Percentiles rank a stretch among this genome's conserved stretches.
Evolutionary conservation across 2,329 filamentous ascomycete species (phyloP).

Genomic region (Colletotrichum musae): DNA sequence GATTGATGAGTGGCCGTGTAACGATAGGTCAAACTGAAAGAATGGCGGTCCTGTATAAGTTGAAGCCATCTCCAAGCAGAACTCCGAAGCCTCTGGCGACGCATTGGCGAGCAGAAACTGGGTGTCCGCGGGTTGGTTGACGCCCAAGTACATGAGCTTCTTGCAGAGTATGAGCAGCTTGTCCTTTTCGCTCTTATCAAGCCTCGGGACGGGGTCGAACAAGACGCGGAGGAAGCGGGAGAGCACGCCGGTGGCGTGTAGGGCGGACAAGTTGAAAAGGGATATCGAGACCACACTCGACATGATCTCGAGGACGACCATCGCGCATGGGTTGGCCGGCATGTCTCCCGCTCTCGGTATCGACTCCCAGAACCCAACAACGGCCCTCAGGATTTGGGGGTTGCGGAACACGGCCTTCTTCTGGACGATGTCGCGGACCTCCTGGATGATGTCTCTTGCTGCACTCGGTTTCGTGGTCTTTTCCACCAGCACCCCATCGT

Average conservation of each 20-base stretch:
- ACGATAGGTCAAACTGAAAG: slow-evolving; percentile 93
- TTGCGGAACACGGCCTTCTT: slow-evolving; percentile 69
- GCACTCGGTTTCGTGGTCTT: not conserved
- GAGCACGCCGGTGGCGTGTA: slow-evolving; percentile 81
- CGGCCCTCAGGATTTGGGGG: slow-evolving; percentile 73
- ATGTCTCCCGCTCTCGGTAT: slow-evolving; percentile 64
- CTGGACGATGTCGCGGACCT: slow-evolving; percentile 65
- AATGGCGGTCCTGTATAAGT: slow-evolving; percentile 84
- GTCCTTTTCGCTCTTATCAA: slow-evolving; percentile 69
- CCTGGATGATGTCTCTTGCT: slow-evolving; percentile 48
- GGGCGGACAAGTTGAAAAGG: slow-evolving; percentile 76
- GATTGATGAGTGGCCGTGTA: slow-evolving; percentile 89
- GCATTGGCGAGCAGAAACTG: slow-evolving; percentile 76
- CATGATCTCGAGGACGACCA: slow-evolving; percentile 77
- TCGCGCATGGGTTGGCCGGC: slow-evolving; percentile 66
- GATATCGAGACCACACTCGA: slow-evolving; percentile 71
- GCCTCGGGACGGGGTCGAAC: slow-evolving; percentile 66
- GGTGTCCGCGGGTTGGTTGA: slow-evolving; percentile 86
- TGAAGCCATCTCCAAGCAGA: slow-evolving; percentile 80
- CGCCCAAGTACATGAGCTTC: slow-evolving; percentile 80
- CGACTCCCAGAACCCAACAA: slow-evolving; percentile 76
- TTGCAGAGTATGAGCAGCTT: slow-evolving; percentile 78
- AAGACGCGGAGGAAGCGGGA: slow-evolving; percentile 76
- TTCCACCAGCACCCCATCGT: slow-evolving; percentile 1
- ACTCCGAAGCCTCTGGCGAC: slow-evolving; percentile 72